phyloP scores from a whole-genome alignment of 176 grass and related monocot species.

The Ensete glaucum region DNA sequence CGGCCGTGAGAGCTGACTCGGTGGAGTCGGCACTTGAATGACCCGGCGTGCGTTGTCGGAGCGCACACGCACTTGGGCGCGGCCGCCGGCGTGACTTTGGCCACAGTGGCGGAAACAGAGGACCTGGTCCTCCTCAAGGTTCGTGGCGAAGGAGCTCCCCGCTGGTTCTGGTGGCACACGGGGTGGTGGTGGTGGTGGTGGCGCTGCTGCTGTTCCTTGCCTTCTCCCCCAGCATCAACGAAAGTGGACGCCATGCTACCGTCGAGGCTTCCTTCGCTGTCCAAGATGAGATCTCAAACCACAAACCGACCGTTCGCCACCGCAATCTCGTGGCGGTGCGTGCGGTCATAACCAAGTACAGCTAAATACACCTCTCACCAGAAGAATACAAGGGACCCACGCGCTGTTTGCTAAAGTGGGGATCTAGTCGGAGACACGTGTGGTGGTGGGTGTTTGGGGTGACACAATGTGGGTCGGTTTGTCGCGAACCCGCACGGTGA shows the following conservation, averaged over 20 bases:
- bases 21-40: conserved; percentile 28
- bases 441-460: background rate
- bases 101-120: background rate
- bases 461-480: background rate
- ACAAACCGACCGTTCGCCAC: no score
- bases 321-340: no score
- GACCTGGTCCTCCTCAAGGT: background rate
- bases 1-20: background rate
- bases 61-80: conserved; percentile 19
- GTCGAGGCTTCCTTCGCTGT: no score
- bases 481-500: background rate
- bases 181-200: background rate
- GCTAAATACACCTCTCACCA: no score
- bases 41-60: conserved; percentile 19
- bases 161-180: background rate
- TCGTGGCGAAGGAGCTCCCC: background rate
- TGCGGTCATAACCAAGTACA: no score
- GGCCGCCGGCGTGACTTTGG: background rate
- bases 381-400: no score
- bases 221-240: background rate
- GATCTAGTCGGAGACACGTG: background rate
- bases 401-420: background rate
- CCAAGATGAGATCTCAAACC: no score
- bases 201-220: background rate
- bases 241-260: conserved; percentile 2